Base-by-base conservation (phyloP, 352 stramenopile genomes). In the Globisporangium splendens region DNA sequence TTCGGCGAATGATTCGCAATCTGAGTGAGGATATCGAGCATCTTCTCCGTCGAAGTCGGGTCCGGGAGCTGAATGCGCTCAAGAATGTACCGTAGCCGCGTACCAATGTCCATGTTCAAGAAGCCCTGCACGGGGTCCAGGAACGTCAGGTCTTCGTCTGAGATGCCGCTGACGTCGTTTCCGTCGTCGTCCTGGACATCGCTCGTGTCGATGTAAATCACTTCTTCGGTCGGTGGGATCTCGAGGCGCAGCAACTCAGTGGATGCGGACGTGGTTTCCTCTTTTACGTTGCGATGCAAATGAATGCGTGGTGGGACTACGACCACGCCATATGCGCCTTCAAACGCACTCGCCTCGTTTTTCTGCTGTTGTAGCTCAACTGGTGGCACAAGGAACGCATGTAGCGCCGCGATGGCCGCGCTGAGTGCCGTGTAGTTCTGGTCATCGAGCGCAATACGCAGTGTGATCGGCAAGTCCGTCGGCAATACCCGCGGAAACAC, bases 371-470 rank as follows among this genome's bases (percentile, higher is more conserved):
- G 46, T 2, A 51, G 1, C 20, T 33, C 51, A 1, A 46, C 10
- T 13, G 69, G 50, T 4, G 73, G 74, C 6, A 89, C 74, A 31
- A 89, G 56, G 43, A 81, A 83, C 0, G 76, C 68, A 47, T 91
- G 78, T 8, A 91, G 59, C 0, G 77, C 76, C 24, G 72, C 61
- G 8, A 89, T 62, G 3, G 61, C 78, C 31, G 69, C 70, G 15
- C 65, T 68, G 0, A 91, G 50, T 3, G 68, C 80, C 3, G 80
- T 84, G 51, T 84, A 81, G 54, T 91, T 91, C 35, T 86, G 72
- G 33, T 87, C 78, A 22, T 91, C 80, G 2, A 87, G 65, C 6
- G 76, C 68, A 18, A 80, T 75, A 10, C 80, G 76, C 11, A 88
- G 59, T 3, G 76, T 75, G 28, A 89, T 63, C 0, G 75, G 70